Conservation (phyloP, 2,329 filamentous ascomycete species). For the Aureobasidium subglaciale region DNA sequence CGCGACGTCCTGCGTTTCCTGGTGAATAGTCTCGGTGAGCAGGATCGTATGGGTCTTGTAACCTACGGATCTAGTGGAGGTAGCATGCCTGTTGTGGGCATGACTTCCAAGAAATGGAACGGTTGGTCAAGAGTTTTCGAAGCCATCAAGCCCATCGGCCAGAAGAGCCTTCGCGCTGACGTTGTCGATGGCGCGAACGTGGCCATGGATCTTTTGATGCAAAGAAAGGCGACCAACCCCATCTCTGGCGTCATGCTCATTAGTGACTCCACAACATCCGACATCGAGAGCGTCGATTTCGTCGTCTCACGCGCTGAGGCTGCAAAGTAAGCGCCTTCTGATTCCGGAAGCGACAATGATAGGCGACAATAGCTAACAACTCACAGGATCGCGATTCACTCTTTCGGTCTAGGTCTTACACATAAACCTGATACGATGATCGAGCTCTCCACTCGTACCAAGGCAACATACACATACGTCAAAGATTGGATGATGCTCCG, state of each 20-base stretch:
- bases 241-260: constrained; percentile 94
- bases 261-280: constrained; percentile 91
- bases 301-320: constrained; percentile 94
- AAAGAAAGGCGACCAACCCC: constrained; percentile 90
- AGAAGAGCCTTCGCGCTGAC: constrained; percentile 93
- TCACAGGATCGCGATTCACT: constrained; percentile 80
- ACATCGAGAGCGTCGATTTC: constrained; percentile 93
- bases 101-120: constrained; percentile 91
- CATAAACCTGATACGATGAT: constrained; percentile 99
- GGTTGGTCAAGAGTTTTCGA: constrained; percentile 83
- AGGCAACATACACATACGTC: constrained; percentile 95
- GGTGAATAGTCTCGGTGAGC: constrained; percentile 79
- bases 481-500: constrained; percentile 99
- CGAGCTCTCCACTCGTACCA: constrained; percentile 87
- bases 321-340: constrained; percentile 63
- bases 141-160: constrained; percentile 85
- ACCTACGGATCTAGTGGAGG: constrained; percentile 94
- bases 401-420: constrained; percentile 90
- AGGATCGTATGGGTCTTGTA: constrained; percentile 93
- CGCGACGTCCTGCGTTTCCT: constrained; percentile 89
- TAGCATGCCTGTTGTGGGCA: constrained; percentile 90
- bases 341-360: constrained; percentile 8
- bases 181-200: constrained; percentile 97
- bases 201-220: constrained; percentile 97
- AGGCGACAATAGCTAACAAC: neutral